Evolutionary conservation across 2,329 filamentous ascomycete genomes (phyloP).

Genomic region (Diaporthe australafricana): DNA sequence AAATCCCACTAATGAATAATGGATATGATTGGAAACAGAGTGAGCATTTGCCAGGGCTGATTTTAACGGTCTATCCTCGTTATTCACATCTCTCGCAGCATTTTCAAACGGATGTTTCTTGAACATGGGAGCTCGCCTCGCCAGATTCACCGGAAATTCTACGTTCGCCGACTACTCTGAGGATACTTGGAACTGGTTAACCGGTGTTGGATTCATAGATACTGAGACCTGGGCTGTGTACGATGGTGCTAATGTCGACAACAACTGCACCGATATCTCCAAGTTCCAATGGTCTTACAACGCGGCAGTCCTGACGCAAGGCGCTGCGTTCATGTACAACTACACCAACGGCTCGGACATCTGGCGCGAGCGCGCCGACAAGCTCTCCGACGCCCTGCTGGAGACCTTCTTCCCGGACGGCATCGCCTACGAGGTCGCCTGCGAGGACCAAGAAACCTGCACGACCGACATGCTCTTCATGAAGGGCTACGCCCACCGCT

Average conservation of each 20-base stretch:
- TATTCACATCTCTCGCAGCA: slow-evolving; percentile 36
- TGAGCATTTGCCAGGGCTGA: background rate
- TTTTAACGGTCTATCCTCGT: too few species aligned
- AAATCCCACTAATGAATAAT: slow-evolving; percentile 24
- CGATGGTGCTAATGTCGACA: slow-evolving; percentile 63
- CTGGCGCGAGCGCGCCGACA: slow-evolving; percentile 59
- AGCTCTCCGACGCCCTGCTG: slow-evolving; percentile 57
- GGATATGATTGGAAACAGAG: slow-evolving; percentile 32
- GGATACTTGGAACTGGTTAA: slow-evolving; percentile 69
- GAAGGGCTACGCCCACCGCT: slow-evolving; percentile 67
- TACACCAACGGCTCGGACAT: slow-evolving; percentile 37
- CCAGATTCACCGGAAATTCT: slow-evolving; percentile 68
- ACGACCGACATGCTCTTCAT: slow-evolving; percentile 69
- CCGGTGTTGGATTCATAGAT: slow-evolving; percentile 62
- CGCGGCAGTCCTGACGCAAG: slow-evolving; percentile 62
- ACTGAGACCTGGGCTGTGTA: slow-evolving; percentile 66
- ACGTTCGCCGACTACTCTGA: slow-evolving; percentile 63
- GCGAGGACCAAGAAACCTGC: slow-evolving; percentile 64
- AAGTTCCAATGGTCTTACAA: slow-evolving; percentile 67
- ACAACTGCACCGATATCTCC: slow-evolving; percentile 65
- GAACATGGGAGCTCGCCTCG: slow-evolving; percentile 67
- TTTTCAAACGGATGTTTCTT: slow-evolving; percentile 61
- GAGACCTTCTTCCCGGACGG: slow-evolving; percentile 59
- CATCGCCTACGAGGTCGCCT: slow-evolving; percentile 66
- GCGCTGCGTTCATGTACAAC: slow-evolving; percentile 71